Evolutionary conservation across 257 asterid genomes (phyloP).

Genomic region (Ballota nigra): DNA sequence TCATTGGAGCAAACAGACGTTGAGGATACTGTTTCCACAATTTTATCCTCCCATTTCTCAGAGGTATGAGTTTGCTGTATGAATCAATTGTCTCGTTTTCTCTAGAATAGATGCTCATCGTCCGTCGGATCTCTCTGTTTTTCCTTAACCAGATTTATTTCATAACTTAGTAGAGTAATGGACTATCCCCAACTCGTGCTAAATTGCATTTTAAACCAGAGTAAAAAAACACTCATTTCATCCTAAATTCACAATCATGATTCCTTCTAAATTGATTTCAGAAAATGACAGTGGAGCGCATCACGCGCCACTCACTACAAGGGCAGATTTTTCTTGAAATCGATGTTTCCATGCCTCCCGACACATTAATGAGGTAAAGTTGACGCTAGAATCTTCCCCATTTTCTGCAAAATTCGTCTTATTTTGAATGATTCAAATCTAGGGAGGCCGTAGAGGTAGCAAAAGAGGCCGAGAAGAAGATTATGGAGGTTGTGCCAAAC

Average conservation of each 20-base stretch:
- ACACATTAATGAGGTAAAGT: conserved; percentile 58
- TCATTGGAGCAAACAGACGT: conserved; percentile 43
- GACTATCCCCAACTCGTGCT: background rate
- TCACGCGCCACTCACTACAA: conserved; percentile 80
- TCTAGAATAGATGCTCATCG: background rate
- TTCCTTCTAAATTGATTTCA: conserved; percentile 32
- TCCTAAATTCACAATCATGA: background rate
- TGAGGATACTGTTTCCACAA: conserved; percentile 48
- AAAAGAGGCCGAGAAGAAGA: conserved; percentile 63
- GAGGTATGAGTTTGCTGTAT: conserved; percentile 44
- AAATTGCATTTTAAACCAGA: background rate
- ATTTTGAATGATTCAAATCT: conserved; percentile 9
- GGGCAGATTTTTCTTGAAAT: conserved; percentile 77
- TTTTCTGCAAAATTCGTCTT: background rate
- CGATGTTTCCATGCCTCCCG: conserved; percentile 81
- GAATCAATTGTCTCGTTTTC: background rate
- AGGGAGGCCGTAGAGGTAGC: conserved; percentile 76
- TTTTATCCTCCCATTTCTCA: conserved; percentile 58
- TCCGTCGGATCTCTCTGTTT: background rate
- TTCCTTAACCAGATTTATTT: background rate
- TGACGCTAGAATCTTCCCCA: background rate
- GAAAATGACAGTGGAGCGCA: conserved; percentile 67
- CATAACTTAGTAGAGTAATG: background rate
- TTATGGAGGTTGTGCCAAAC: conserved; percentile 46
- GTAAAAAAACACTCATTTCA: background rate